phyloP scores from a whole-genome alignment of 1,139 yeast genomes.

The Lodderomyces margitis region DNA sequence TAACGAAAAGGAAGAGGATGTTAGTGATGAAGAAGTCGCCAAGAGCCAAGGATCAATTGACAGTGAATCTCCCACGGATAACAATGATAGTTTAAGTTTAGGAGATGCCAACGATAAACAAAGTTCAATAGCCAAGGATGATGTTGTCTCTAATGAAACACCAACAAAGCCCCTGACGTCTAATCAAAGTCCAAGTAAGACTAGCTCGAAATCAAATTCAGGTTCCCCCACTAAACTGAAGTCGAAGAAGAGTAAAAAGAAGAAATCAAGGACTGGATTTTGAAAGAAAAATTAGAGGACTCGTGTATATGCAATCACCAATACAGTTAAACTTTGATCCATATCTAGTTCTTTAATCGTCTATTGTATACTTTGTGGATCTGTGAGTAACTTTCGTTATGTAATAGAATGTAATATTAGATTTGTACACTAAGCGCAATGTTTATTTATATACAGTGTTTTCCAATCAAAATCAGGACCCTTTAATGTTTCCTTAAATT shows the following conservation, averaged over 20 bases:
- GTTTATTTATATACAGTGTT: too few species aligned
- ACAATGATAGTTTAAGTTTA: not conserved
- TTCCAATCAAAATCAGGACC: too few species aligned
- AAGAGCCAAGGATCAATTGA: not conserved
- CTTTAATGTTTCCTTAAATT: not conserved
- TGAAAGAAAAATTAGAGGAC: not conserved
- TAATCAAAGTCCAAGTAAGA: not conserved
- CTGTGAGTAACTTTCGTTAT: too few species aligned
- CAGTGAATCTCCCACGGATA: not conserved
- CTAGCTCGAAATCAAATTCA: not conserved
- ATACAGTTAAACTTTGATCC: too few species aligned
- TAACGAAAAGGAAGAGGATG: slow-evolving; percentile 1
- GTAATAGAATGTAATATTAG: too few species aligned
- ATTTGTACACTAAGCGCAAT: too few species aligned
- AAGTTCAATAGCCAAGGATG: not conserved
- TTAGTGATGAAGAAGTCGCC: slow-evolving; percentile 6
- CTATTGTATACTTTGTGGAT: not conserved
- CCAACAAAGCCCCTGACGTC: not conserved
- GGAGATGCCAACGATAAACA: not conserved
- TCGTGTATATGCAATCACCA: too few species aligned
- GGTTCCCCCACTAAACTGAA: slow-evolving; percentile 10
- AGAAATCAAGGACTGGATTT: not conserved
- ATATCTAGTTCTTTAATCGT: not conserved
- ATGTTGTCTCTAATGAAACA: not conserved
- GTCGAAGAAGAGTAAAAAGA: slow-evolving; percentile 7